Percentiles rank a stretch among this genome's conserved stretches.
Conservation (phyloP, 2,329 filamentous ascomycete genomes). For the Lomentospora prolificans region DNA sequence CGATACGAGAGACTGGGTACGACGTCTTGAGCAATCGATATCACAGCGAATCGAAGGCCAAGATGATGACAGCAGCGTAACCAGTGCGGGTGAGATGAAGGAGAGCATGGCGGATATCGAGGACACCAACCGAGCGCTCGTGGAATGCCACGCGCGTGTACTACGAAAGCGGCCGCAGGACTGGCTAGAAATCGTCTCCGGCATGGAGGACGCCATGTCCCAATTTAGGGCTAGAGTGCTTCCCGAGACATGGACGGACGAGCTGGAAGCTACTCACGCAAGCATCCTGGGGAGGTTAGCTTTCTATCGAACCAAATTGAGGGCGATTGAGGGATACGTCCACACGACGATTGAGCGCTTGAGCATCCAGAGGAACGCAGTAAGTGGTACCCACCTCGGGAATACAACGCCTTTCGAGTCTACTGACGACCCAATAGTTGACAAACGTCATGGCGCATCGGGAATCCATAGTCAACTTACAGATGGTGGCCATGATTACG, state of each 20-base stretch:
- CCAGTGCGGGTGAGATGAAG: slow-evolving; percentile 36
- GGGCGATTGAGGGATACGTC: slow-evolving; percentile 53
- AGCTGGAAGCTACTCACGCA: slow-evolving; percentile 36
- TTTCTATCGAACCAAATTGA: slow-evolving; percentile 51
- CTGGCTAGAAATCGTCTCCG: slow-evolving; percentile 42
- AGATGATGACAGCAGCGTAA: slow-evolving; percentile 42
- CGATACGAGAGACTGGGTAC: slow-evolving; percentile 51
- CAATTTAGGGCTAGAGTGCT: slow-evolving; percentile 23
- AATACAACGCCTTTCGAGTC: neutral
- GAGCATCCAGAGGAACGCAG: slow-evolving; percentile 51
- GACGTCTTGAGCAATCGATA: slow-evolving; percentile 50
- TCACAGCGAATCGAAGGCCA: slow-evolving; percentile 51
- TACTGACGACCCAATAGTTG: slow-evolving; percentile 28
- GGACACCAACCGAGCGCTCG: slow-evolving; percentile 49
- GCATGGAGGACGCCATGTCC: slow-evolving; percentile 38
- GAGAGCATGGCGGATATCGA: slow-evolving; percentile 46
- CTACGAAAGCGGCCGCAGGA: slow-evolving; percentile 55
- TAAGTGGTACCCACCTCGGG: slow-evolving; percentile 24
- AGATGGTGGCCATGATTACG: slow-evolving; percentile 41
- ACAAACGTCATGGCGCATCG: slow-evolving; percentile 59
- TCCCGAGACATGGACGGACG: slow-evolving; percentile 11
- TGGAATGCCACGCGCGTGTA: slow-evolving; percentile 53
- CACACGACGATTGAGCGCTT: slow-evolving; percentile 51
- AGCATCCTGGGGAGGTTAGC: slow-evolving; percentile 45
- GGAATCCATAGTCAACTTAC: slow-evolving; percentile 52